Base-by-base conservation (phyloP, 2,329 filamentous ascomycete genomes). In the Paracoccidioides brasiliensis region DNA sequence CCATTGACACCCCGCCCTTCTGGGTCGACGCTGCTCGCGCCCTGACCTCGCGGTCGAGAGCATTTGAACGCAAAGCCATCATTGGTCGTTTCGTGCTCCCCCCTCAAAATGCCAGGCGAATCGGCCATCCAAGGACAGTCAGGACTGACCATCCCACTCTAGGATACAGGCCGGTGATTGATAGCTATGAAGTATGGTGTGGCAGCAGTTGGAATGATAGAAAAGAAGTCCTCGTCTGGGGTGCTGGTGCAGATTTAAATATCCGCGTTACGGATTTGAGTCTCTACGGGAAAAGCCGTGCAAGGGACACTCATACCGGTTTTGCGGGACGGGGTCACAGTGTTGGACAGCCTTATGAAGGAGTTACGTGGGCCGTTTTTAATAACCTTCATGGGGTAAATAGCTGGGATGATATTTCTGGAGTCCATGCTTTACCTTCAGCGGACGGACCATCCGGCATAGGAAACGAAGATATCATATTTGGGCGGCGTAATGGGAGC, bases 391-490 rank as follows among this genome's bases (percentile, higher is more conserved):
- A 76, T 6, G 70, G 75, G 46, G 66, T 68, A 30, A 78, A 80
- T 60, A 71, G 80, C 72, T 53, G 75, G 55, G 80, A 84, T 63
- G 82, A 85, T 64, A 79, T 85, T 38, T 79, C 78, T 15, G 73
- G 76, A 35, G 58, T 84, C 51, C 78, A 79, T 59, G 62, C 84
- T 1, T 63, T 85, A 35, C 68, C 69, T 33, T 69, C 74, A 5
- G 65, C 70, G 30, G 72, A 76, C 54, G 63, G 63, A 54, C 59
- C 62, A 50, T 65, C 66, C 43, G 61, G 64, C 22, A 57, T 62
- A 4, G 67, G 69, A 15, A 65, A 62, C 6, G 73, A 80, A 58
- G 67, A 76, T 49, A 62, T 83, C 33, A 72, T 83, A 3, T 73
- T 79, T 49, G 79, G 80, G 5, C 79, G 80, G 46, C 76, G 80